These are phyloP conservation scores for Solanum pinnatisectum DNA, from an alignment of 257 asterid genomes.

Conservation along the genomic window DNA sequence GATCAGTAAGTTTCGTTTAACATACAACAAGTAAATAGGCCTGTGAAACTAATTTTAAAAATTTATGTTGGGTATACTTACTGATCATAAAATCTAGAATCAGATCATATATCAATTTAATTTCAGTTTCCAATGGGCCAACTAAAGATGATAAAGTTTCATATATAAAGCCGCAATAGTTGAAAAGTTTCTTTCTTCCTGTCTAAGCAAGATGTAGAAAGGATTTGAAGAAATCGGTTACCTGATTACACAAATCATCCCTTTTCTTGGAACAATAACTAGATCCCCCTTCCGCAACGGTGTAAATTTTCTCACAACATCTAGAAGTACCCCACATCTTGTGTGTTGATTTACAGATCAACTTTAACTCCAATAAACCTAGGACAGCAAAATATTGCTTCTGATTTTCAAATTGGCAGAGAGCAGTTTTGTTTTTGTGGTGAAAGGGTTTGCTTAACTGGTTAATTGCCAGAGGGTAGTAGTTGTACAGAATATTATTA, in stretches of 20 bases:
- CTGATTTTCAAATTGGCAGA: background rate
- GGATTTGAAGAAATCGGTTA: background rate
- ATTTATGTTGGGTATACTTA: background rate
- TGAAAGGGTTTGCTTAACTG: conserved; percentile 22
- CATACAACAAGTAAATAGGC: background rate
- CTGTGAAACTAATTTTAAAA: background rate
- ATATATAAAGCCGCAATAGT: background rate
- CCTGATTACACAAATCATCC: conserved; percentile 57
- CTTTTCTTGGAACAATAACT: conserved; percentile 62
- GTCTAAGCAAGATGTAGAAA: background rate
- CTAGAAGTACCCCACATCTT: conserved; percentile 50
- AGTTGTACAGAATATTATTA: conserved; percentile 23
- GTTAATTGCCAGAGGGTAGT: conserved; percentile 16
- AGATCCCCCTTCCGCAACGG: conserved; percentile 79
- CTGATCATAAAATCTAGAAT: background rate
- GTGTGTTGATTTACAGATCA: conserved; percentile 7
- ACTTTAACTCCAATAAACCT: background rate
- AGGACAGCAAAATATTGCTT: background rate
- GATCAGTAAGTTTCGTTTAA: background rate
- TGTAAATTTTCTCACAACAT: conserved; percentile 49
- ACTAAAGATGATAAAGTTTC: background rate
- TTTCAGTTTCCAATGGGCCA: background rate
- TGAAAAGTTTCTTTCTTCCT: background rate
- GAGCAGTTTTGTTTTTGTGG: background rate
- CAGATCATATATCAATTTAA: background rate